phyloP scores from a whole-genome alignment of 352 stramenopile genomes.

The Phytophthora vignae region DNA sequence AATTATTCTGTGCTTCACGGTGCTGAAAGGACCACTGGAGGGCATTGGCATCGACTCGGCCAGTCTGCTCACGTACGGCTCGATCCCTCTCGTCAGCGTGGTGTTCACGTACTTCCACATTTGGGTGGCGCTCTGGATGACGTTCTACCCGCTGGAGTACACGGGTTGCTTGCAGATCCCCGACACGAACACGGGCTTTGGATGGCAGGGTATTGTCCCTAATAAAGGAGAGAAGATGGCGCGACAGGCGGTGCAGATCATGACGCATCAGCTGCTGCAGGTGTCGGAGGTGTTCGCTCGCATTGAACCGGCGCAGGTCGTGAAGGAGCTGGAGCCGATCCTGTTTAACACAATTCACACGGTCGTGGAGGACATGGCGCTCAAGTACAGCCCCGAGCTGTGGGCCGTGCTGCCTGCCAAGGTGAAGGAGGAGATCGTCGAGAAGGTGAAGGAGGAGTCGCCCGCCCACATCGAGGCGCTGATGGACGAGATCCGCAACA shows the following conservation, averaged over 20 bases:
- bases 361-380: conserved; percentile 89
- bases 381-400: conserved; percentile 90
- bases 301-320: conserved; percentile 92
- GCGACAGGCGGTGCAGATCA: conserved; percentile 92
- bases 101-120: conserved; percentile 96
- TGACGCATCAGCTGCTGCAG: conserved; percentile 94
- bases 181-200: conserved; percentile 91
- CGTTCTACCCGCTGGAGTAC: conserved; percentile 97
- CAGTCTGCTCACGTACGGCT: conserved; percentile 81
- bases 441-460: conserved; percentile 95
- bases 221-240: conserved; percentile 98
- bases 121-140: conserved; percentile 97
- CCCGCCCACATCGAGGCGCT: conserved; percentile 92
- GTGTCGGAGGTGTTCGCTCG: conserved; percentile 94
- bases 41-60: conserved; percentile 65
- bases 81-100: conserved; percentile 88
- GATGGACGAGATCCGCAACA: conserved; percentile 95
- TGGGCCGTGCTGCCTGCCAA: conserved; percentile 80
- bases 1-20: conserved; percentile 77
- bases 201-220: conserved; percentile 98
- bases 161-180: conserved; percentile 90
- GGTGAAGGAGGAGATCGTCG: conserved; percentile 93
- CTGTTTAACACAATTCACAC: conserved; percentile 91
- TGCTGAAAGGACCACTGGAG: conserved; percentile 65
- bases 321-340: conserved; percentile 93